Evolutionary conservation across 306 rosid species (phyloP).

Genomic region (Oemleria cerasiformis): DNA sequence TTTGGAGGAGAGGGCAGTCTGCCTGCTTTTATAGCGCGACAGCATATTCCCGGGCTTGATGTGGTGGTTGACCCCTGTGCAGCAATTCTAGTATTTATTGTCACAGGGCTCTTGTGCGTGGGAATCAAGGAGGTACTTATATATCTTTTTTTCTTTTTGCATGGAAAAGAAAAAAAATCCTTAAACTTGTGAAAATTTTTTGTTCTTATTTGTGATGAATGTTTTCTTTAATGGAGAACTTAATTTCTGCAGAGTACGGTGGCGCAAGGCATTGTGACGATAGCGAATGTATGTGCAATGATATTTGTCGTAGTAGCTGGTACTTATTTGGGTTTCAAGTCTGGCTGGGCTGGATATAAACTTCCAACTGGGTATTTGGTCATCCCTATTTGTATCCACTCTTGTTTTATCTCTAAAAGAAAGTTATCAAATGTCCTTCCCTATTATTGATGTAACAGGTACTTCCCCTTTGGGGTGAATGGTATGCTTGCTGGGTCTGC

Average conservation of each 20-base stretch:
- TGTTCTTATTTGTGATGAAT: not conserved
- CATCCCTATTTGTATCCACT: constrained; percentile 17
- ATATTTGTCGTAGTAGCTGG: constrained; percentile 75
- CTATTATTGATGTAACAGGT: constrained; percentile 42
- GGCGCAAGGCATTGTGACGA: constrained; percentile 70
- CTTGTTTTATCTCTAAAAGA: not conserved
- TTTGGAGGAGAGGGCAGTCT: constrained; percentile 74
- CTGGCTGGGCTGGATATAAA: constrained; percentile 92
- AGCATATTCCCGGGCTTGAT: constrained; percentile 59
- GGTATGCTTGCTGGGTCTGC: constrained; percentile 99
- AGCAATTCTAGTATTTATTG: constrained; percentile 64
- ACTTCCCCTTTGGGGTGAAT: constrained; percentile 79
- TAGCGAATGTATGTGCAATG: constrained; percentile 77
- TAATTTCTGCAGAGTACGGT: constrained; percentile 65
- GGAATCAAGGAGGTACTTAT: constrained; percentile 88
- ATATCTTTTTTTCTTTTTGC: constrained; percentile 7
- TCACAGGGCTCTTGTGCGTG: constrained; percentile 70
- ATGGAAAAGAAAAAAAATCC: not conserved
- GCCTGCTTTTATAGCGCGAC: constrained; percentile 76
- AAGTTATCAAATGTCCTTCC: constrained; percentile 18
- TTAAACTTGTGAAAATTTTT: not conserved
- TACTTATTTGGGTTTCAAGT: constrained; percentile 72
- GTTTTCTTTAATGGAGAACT: not conserved
- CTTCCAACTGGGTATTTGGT: constrained; percentile 66
- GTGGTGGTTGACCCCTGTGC: constrained; percentile 87